phyloP scores from a whole-genome alignment of 2,329 filamentous ascomycete species.

The Aschersonia sp. region DNA sequence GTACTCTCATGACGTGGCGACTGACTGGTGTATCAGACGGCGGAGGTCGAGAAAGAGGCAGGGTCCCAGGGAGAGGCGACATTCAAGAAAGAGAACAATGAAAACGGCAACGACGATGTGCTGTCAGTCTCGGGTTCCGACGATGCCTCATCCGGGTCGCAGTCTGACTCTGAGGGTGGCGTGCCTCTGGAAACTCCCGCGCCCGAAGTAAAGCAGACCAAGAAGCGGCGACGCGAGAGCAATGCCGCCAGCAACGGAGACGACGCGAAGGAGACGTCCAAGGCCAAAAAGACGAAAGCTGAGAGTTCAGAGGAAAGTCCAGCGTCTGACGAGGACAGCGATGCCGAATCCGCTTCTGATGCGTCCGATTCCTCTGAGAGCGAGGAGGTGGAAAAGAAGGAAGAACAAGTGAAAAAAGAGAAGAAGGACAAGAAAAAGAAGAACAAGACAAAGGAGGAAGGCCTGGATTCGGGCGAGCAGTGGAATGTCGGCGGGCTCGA shows the following conservation, averaged over 20 bases:
- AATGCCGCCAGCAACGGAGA: conserved; percentile 13
- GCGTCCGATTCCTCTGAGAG: not conserved
- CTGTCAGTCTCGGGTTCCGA: conserved; percentile 6
- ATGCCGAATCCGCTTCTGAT: not conserved
- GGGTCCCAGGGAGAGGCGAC: no score
- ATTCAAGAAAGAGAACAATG: conserved; percentile 7
- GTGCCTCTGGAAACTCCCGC: no score
- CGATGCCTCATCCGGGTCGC: conserved; percentile 1
- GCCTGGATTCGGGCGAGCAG: conserved; percentile 19
- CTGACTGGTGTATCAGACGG: no score
- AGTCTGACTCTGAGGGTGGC: no score
- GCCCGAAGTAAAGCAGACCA: not conserved
- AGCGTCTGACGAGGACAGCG: not conserved
- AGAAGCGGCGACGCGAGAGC: conserved; percentile 5
- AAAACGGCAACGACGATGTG: conserved; percentile 4
- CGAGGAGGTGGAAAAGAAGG: conserved; percentile 8
- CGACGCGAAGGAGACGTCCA: not conserved
- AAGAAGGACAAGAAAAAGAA: conserved; percentile 9
- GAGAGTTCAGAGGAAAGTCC: not conserved
- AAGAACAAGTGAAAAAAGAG: conserved; percentile 6
- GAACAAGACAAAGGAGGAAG: conserved; percentile 8
- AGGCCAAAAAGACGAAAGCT: conserved; percentile 1
- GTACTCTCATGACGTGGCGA: no score
- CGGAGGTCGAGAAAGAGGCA: no score
- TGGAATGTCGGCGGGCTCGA: conserved; percentile 40